Conservation (phyloP, 1,284 basidiomycete species). For the Amylostereum areolatum region DNA sequence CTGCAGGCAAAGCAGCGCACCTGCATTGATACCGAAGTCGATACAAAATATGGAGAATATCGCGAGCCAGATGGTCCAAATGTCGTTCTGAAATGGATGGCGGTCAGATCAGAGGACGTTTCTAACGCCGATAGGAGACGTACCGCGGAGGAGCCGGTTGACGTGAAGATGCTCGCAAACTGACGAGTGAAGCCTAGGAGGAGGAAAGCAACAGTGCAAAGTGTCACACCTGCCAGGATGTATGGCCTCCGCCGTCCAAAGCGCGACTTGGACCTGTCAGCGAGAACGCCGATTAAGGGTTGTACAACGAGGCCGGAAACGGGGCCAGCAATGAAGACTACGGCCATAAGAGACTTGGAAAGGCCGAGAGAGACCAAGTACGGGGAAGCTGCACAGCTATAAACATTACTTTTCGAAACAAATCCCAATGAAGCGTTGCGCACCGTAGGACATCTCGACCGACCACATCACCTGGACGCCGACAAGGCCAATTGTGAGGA, state of each 20-base stretch:
- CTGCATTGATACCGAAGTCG: slow-evolving; percentile 91
- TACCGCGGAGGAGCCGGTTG: slow-evolving; percentile 30
- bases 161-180: slow-evolving; percentile 60
- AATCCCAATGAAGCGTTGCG: slow-evolving; percentile 12
- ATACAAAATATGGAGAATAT: slow-evolving; percentile 84
- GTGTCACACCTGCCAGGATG: slow-evolving; percentile 67
- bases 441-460: slow-evolving; percentile 88
- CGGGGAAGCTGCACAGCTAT: slow-evolving; percentile 57
- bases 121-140: slow-evolving; percentile 9
- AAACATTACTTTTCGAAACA: not conserved
- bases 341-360: slow-evolving; percentile 80
- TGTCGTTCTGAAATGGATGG: slow-evolving; percentile 42
- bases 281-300: slow-evolving; percentile 82
- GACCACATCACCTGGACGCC: slow-evolving; percentile 88
- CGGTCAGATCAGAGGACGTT: not conserved
- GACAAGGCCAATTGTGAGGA: slow-evolving; percentile 71
- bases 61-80: slow-evolving; percentile 72
- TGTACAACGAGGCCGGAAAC: slow-evolving; percentile 89
- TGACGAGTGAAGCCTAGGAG: slow-evolving; percentile 81
- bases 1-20: slow-evolving; percentile 27
- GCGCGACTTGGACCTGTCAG: slow-evolving; percentile 82
- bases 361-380: slow-evolving; percentile 89
- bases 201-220: slow-evolving; percentile 73
- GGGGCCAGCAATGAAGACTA: slow-evolving; percentile 94
- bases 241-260: slow-evolving; percentile 84